A percentile compares a stretch with the other conserved stretches of the same genome.
These are phyloP conservation scores for Panicum virgatum DNA, from an alignment of 202 grass and related monocot species.

Conservation along the genomic window DNA sequence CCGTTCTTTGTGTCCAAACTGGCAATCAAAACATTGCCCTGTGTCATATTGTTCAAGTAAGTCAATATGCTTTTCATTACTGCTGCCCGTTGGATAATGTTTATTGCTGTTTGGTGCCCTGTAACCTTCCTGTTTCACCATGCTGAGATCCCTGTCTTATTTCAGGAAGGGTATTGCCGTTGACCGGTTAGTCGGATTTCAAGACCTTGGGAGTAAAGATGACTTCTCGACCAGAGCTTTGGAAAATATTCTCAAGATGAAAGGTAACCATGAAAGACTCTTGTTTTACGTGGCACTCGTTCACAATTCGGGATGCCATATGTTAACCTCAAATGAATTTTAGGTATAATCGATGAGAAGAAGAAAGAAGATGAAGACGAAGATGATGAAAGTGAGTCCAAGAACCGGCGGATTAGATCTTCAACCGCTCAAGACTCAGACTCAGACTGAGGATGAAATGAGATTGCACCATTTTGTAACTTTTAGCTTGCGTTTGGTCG, in stretches of 20 bases:
- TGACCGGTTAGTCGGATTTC: constrained; percentile 76
- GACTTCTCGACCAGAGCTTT: constrained; percentile 77
- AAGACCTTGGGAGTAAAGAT: constrained; percentile 86
- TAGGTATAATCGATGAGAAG: constrained; percentile 92
- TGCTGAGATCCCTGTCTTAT: neutral
- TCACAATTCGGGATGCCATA: neutral
- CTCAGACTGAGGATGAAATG: constrained; percentile 54
- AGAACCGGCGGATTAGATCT: constrained; percentile 68
- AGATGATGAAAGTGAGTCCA: constrained; percentile 49
- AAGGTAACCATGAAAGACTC: constrained; percentile 43
- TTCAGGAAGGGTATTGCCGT: constrained; percentile 76
- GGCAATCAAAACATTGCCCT: constrained; percentile 80
- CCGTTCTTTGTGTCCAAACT: constrained; percentile 90
- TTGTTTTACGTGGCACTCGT: neutral
- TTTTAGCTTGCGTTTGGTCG: neutral
- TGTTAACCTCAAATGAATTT: neutral
- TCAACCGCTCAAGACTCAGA: constrained; percentile 65
- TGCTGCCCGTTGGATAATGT: neutral
- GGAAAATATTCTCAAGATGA: constrained; percentile 89
- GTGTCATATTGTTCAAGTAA: constrained; percentile 85
- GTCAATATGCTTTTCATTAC: constrained; percentile 1
- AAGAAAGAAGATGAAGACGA: constrained; percentile 61
- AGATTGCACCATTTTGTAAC: neutral
- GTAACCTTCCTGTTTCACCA: neutral
- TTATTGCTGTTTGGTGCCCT: neutral